Conservation (phyloP, 495 filamentous ascomycete genomes). For the Hyaloscypha hepaticicola region DNA sequence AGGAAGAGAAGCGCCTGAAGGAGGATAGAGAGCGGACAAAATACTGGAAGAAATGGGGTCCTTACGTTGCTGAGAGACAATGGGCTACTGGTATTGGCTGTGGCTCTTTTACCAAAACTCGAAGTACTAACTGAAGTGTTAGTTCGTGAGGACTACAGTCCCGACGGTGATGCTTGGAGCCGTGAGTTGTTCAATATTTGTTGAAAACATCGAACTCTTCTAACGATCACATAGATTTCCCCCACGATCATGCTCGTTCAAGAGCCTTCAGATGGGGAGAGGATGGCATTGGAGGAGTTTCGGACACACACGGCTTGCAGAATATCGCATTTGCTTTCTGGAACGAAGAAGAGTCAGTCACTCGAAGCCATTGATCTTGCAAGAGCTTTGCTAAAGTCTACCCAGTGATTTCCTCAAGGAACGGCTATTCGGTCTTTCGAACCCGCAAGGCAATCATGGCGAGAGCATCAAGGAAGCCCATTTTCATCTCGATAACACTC, state of each 20-base stretch:
- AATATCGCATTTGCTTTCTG: constrained; percentile 96
- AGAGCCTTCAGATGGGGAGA: constrained; percentile 93
- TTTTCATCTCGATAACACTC: constrained; percentile 95
- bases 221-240: constrained; percentile 63
- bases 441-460: constrained; percentile 94
- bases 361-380: constrained; percentile 7
- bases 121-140: constrained; percentile 30
- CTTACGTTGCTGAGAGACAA: constrained; percentile 74
- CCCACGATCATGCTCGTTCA: constrained; percentile 86
- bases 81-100: constrained; percentile 74
- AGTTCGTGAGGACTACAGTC: constrained; percentile 91
- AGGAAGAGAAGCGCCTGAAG: constrained; percentile 85
- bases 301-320: constrained; percentile 82
- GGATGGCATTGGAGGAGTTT: constrained; percentile 95
- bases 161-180: constrained; percentile 92
- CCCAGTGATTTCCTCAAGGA: constrained; percentile 87
- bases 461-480: constrained; percentile 96
- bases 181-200: constrained; percentile 54
- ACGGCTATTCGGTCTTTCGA: constrained; percentile 88
- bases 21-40: constrained; percentile 75
- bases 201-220: neutral
- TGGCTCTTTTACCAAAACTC: neutral
- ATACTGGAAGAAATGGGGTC: constrained; percentile 97
- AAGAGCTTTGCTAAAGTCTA: constrained; percentile 9
- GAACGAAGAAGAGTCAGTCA: constrained; percentile 91